Evolutionary conservation across 371 early-diverging fungal genomes (phyloP).

Genomic region (Mortierella sp.): DNA sequence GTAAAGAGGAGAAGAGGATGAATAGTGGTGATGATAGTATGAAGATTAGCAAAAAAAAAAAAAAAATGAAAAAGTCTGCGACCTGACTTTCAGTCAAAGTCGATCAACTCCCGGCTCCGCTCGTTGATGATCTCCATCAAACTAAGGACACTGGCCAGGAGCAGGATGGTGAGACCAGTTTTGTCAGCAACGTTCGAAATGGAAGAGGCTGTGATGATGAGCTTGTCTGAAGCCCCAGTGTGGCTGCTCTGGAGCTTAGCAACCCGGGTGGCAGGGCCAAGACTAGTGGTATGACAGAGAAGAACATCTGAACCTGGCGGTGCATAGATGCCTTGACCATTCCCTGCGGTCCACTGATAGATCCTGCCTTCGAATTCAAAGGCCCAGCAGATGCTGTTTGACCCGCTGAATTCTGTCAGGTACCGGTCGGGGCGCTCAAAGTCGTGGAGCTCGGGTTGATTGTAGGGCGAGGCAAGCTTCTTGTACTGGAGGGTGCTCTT

Average conservation of each 20-base stretch:
- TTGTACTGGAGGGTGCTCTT: constrained; percentile 41
- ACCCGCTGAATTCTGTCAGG: constrained; percentile 5
- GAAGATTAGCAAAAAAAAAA: not conserved
- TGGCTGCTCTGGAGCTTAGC: constrained; percentile 52
- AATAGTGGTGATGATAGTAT: too few species aligned
- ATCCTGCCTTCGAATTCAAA: constrained; percentile 51
- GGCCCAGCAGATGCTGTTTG: constrained; percentile 37
- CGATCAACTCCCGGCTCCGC: constrained; percentile 41
- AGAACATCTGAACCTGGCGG: constrained; percentile 48
- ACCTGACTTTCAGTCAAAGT: constrained; percentile 31
- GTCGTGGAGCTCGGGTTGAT: constrained; percentile 19
- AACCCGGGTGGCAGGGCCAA: constrained; percentile 41
- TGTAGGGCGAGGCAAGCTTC: constrained; percentile 16
- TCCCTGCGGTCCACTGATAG: constrained; percentile 49
- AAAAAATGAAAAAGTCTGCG: constrained; percentile 1
- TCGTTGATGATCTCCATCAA: constrained; percentile 47
- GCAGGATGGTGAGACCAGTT: constrained; percentile 40
- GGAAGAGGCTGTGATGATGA: constrained; percentile 24
- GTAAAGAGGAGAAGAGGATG: too few species aligned
- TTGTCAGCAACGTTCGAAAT: constrained; percentile 36
- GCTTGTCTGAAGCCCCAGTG: constrained; percentile 40
- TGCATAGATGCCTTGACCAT: constrained; percentile 44
- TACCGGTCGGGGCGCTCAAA: constrained; percentile 30
- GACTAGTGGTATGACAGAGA: constrained; percentile 43
- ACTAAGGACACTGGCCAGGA: constrained; percentile 39